Evolutionary conservation across 2,329 filamentous ascomycete species (phyloP), one percentile per base, ranked within the genome.

Genomic region (Hypomyces perniciosus): DNA sequence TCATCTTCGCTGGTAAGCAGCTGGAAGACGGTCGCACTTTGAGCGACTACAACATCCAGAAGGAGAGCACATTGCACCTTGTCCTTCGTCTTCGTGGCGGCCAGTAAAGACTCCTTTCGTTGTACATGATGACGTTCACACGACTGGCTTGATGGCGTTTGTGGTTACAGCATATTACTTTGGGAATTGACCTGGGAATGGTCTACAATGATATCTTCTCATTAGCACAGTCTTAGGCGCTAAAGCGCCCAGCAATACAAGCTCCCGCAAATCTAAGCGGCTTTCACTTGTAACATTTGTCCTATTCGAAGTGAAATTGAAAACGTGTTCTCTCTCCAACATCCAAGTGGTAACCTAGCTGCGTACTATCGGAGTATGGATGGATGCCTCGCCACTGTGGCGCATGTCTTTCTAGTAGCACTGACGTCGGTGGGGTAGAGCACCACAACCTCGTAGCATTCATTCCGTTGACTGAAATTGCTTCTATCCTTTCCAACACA

Each of bases 1-100:
- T 96, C 57, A 96, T 96, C 71, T 96, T 96, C 62, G 91, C 91
- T 54, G 91, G 91, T 57, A 96, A 96, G 81, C 91, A 96, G 71
- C 81, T 96, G 12, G 91, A 96, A 71, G 91, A 96, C 61, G 91
- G 91, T 57, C 89, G 91, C 52, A 96, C 90, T 31, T 74, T 96
- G 0, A 85, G 81, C 54, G 90, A 96, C 70, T 96, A 96, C 80
- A 96, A 96, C 77, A 96, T 96, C 54, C 91, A 96, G 74, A 95
- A 95, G 78, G 90, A 95, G 70, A 86, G 80, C 0, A 95, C 89
- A 3, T 84, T 95, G 8, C 89, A 95, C 66, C 75, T 95, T 47
- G 89, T 93, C 54, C 86, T 95, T 46, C 88, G 89, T 73, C 88
- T 95, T n/a, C 89, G 89, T 73, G 89, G 89, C 75, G 89, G 89